Evolutionary conservation across 2,329 filamentous ascomycete genomes (phyloP), one percentile per base, ranked within the genome.

Genomic region (Pseudocercospora musae): DNA sequence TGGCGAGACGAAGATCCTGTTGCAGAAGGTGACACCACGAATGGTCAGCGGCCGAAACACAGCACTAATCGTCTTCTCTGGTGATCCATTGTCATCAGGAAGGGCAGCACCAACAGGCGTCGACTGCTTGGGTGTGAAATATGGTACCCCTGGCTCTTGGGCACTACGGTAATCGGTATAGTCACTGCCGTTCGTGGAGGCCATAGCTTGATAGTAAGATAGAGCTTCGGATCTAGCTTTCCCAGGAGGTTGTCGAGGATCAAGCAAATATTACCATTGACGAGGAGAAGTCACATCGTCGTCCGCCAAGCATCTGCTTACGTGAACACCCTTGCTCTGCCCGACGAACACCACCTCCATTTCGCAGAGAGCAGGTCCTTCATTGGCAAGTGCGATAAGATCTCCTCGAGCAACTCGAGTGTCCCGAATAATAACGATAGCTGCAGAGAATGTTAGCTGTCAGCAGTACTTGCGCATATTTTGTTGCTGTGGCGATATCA

Each of bases 1-100:
- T 9, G 56, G 56, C 27, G 56, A 58, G 23, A 58, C 56, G n/a
- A 58, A 58, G 20, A 58, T 58, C 27, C 56, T 42, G 18, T 58
- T 58, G 44, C 56, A 58, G 56, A 58, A 58, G 18, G 27, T 58
- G 23, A 50, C 23, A 1, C 56, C 56, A 37, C 56, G 56, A 18
- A 58, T 50, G 1, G n/a, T 58, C 3, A 52, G 48, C 25, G 48
- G 48, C 20, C 48, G 48, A 18, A 27, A 52, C 1, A 52, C 25
- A 11, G 48, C 18, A 52, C 25, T 52, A 25, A 52, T 52, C 3
- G 48, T 18, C 11, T 52, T n/a, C 3, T 25, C 21, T 27, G 9
- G 4, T 1, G 8, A 13, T 15, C 20, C 48, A 31, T 52, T 31
- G 1, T 29, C 3, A 52, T 52, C 25, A 31, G 20, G 48, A 31